These are phyloP conservation scores for Penicillium sp. DNA, from an alignment of 2,329 filamentous ascomycete species.

Conservation along the genomic window DNA sequence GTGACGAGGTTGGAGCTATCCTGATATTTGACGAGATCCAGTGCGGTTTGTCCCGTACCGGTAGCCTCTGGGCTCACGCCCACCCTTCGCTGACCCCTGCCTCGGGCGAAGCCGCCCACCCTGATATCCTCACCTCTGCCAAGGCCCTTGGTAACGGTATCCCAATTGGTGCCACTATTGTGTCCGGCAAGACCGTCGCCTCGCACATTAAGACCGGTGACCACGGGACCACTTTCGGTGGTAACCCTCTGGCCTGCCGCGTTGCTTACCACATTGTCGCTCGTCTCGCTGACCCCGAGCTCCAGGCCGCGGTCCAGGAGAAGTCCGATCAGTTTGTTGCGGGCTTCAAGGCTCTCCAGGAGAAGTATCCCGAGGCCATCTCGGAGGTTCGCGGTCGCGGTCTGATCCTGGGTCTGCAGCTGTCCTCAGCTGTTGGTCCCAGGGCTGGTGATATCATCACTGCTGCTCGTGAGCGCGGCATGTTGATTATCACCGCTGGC, in stretches of 20 bases:
- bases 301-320: slow-evolving; percentile 67
- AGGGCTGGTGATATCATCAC: slow-evolving; percentile 64
- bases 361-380: slow-evolving; percentile 69
- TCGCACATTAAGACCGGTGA: slow-evolving; percentile 72
- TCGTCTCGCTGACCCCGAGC: slow-evolving; percentile 67
- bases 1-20: slow-evolving; percentile 81
- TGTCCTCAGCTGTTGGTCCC: slow-evolving; percentile 64
- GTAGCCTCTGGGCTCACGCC: slow-evolving; percentile 84
- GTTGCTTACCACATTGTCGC: slow-evolving; percentile 83
- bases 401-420: slow-evolving; percentile 81
- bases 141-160: slow-evolving; percentile 97
- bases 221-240: slow-evolving; percentile 92
- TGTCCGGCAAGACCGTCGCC: slow-evolving; percentile 63
- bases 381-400: slow-evolving; percentile 79
- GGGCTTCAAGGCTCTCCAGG: slow-evolving; percentile 57
- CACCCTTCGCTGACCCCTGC: slow-evolving; percentile 57
- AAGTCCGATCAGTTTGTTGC: slow-evolving; percentile 64
- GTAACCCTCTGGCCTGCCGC: slow-evolving; percentile 82
- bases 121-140: slow-evolving; percentile 88
- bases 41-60: slow-evolving; percentile 85
- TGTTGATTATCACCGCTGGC: slow-evolving; percentile 89
- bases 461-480: slow-evolving; percentile 80
- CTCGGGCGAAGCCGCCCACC: slow-evolving; percentile 68
- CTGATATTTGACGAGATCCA: slow-evolving; percentile 97
- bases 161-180: slow-evolving; percentile 81